Evolutionary conservation across 31 red algal genomes (phyloP).

Genomic region (Endocladia muricata): DNA sequence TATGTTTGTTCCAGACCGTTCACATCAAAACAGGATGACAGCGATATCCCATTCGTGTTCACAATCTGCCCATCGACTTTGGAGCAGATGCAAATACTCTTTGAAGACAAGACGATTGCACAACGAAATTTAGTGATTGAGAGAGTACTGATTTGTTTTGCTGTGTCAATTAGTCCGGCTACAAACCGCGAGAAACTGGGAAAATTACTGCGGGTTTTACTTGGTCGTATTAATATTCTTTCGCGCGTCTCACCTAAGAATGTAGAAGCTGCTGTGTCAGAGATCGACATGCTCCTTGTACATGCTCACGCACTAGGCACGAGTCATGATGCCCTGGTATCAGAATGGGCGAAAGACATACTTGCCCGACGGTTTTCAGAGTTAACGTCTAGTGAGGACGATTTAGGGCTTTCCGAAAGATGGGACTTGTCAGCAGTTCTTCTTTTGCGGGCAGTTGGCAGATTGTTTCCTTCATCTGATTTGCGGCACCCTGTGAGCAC

Average conservation of each 20-base stretch:
- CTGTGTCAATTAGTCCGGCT: slow-evolving; percentile 40
- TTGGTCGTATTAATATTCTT: slow-evolving; percentile 17
- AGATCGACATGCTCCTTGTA: slow-evolving; percentile 56
- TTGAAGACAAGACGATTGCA: slow-evolving; percentile 16
- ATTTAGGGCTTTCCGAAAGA: slow-evolving; percentile 1
- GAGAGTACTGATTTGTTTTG: slow-evolving; percentile 61
- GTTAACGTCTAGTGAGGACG: neutral
- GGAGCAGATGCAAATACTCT: slow-evolving; percentile 35
- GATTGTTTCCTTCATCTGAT: slow-evolving; percentile 70
- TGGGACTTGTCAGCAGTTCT: slow-evolving; percentile 8
- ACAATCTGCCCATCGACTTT: slow-evolving; percentile 18
- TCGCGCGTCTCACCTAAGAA: neutral
- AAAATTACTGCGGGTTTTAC: slow-evolving; percentile 16
- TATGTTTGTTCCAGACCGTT: slow-evolving; percentile 8
- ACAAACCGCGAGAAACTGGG: slow-evolving; percentile 32
- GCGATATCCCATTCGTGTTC: slow-evolving; percentile 56
- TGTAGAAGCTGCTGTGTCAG: slow-evolving; percentile 18
- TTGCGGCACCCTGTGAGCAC: slow-evolving; percentile 49
- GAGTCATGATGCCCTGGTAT: slow-evolving; percentile 13
- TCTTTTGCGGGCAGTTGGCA: slow-evolving; percentile 32
- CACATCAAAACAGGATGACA: slow-evolving; percentile 4
- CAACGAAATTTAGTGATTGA: slow-evolving; percentile 48
- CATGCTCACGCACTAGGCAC: slow-evolving; percentile 42
- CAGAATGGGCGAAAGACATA: slow-evolving; percentile 22
- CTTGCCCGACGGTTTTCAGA: neutral